These are phyloP conservation scores for Rhizopus delemar DNA, from an alignment of 371 early-diverging fungal species.

Conservation along the genomic window DNA sequence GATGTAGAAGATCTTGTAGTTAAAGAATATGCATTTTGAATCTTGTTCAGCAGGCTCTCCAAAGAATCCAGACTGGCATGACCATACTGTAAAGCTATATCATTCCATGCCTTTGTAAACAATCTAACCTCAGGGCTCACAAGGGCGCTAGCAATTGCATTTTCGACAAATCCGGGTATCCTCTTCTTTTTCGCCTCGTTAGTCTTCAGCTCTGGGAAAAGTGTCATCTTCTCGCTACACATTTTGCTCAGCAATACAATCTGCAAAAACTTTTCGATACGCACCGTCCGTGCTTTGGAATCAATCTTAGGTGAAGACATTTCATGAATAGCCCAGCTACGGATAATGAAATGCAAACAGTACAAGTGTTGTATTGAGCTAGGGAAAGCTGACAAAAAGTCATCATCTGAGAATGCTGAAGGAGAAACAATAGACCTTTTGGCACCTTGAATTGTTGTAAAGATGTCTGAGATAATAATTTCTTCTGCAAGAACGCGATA, in stretches of 20 bases:
- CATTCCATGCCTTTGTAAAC: slow-evolving; percentile 72
- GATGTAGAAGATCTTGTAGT: slow-evolving; percentile 3
- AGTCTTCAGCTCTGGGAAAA: slow-evolving; percentile 38
- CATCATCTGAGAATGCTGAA: slow-evolving; percentile 42
- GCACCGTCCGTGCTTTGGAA: slow-evolving; percentile 51
- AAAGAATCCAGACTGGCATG: slow-evolving; percentile 61
- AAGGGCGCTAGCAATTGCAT: slow-evolving; percentile 73
- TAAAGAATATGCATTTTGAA: slow-evolving; percentile 5
- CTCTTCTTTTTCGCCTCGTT: slow-evolving; percentile 22
- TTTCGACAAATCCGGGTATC: slow-evolving; percentile 79
- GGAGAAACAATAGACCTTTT: slow-evolving; percentile 43
- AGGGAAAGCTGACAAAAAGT: slow-evolving; percentile 64
- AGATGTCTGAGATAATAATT: slow-evolving; percentile 69
- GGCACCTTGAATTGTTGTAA: slow-evolving; percentile 60
- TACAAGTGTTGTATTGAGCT: slow-evolving; percentile 70
- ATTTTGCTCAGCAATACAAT: slow-evolving; percentile 59
- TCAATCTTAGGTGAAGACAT: slow-evolving; percentile 55
- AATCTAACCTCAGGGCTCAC: slow-evolving; percentile 78
- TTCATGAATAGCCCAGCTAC: slow-evolving; percentile 73
- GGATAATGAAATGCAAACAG: slow-evolving; percentile 70
- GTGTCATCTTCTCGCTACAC: slow-evolving; percentile 35
- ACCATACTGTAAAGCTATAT: slow-evolving; percentile 53
- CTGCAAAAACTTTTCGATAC: slow-evolving; percentile 67
- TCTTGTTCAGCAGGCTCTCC: slow-evolving; percentile 38
- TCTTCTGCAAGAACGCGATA: slow-evolving; percentile 47